Evolutionary conservation across 1,284 basidiomycete genomes (phyloP).

Genomic region (Irpex sp.): DNA sequence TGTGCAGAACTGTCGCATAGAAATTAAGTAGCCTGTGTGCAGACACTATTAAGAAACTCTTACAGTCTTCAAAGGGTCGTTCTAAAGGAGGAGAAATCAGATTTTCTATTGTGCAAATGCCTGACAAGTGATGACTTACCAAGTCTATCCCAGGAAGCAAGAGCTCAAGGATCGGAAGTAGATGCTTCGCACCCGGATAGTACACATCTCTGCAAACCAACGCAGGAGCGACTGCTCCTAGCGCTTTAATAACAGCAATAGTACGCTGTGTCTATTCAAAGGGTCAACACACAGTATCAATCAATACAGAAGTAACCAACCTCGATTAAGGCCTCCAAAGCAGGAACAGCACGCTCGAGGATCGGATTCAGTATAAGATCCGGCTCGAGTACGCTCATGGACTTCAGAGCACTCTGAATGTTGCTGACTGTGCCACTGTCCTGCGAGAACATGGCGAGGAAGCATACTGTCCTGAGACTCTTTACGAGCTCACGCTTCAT

Average conservation of each 20-base stretch:
- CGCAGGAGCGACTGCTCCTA: constrained; percentile 77
- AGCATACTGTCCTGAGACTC: constrained; percentile 76
- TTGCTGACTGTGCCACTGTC: constrained; percentile 61
- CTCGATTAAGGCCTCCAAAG: constrained; percentile 85
- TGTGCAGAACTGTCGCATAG: constrained; percentile 52
- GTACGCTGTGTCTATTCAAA: constrained; percentile 72
- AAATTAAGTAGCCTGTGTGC: background rate
- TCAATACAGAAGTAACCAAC: constrained; percentile 31
- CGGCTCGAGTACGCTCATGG: constrained; percentile 81
- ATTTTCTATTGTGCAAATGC: background rate
- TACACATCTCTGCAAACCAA: constrained; percentile 78
- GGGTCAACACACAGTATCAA: background rate
- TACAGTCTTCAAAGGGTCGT: constrained; percentile 90
- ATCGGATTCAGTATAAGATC: constrained; percentile 85
- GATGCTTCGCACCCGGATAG: constrained; percentile 77
- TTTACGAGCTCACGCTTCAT: constrained; percentile 89
- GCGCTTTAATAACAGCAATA: constrained; percentile 81
- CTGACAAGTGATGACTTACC: constrained; percentile 19
- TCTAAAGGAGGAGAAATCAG: constrained; percentile 37
- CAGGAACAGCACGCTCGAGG: constrained; percentile 82
- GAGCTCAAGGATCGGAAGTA: constrained; percentile 82
- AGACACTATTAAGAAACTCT: too few species aligned
- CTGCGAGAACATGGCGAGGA: constrained; percentile 91
- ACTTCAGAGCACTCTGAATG: constrained; percentile 69
- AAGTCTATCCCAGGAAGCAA: constrained; percentile 85